Conservation (phyloP, 2,329 filamentous ascomycete species). For the Alternaria triticina region DNA sequence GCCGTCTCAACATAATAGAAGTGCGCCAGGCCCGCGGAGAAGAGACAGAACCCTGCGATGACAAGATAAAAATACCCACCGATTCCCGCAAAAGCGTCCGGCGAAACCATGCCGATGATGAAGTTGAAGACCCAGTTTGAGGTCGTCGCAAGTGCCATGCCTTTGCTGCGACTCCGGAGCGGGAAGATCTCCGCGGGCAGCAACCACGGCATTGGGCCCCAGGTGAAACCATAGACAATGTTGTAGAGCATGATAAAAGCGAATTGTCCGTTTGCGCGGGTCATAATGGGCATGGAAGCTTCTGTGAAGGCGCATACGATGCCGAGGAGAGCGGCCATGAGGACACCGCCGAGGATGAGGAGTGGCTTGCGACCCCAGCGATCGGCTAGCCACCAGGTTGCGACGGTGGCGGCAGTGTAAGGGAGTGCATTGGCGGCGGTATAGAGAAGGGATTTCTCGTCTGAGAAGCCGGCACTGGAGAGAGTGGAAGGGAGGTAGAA, state of each 20-base stretch:
- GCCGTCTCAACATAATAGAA: constrained; percentile 55
- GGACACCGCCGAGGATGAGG: constrained; percentile 38
- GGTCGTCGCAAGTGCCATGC: constrained; percentile 50
- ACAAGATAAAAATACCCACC: constrained; percentile 53
- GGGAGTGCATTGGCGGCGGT: constrained; percentile 51
- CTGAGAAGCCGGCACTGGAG: constrained; percentile 41
- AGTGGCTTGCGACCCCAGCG: constrained; percentile 51
- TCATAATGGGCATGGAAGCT: constrained; percentile 32
- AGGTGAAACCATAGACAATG: constrained; percentile 48
- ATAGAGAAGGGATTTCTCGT: constrained; percentile 49
- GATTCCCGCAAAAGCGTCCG: constrained; percentile 52
- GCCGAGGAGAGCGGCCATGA: constrained; percentile 44
- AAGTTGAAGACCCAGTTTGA: constrained; percentile 51
- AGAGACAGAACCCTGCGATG: constrained; percentile 40
- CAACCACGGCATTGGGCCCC: constrained; percentile 52
- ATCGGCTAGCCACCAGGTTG: constrained; percentile 51
- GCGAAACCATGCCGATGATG: constrained; percentile 51
- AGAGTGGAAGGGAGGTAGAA: constrained; percentile 46
- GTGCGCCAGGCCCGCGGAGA: constrained; percentile 36
- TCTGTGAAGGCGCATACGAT: constrained; percentile 51
- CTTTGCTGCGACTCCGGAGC: constrained; percentile 49
- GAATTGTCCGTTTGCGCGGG: constrained; percentile 48
- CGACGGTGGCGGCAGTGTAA: constrained; percentile 50
- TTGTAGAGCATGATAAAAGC: constrained; percentile 51
- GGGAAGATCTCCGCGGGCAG: constrained; percentile 46